Evolutionary conservation across 257 asterid genomes (phyloP), one percentile per base, ranked within the genome.

Genomic region (Solanum etuberosum): DNA sequence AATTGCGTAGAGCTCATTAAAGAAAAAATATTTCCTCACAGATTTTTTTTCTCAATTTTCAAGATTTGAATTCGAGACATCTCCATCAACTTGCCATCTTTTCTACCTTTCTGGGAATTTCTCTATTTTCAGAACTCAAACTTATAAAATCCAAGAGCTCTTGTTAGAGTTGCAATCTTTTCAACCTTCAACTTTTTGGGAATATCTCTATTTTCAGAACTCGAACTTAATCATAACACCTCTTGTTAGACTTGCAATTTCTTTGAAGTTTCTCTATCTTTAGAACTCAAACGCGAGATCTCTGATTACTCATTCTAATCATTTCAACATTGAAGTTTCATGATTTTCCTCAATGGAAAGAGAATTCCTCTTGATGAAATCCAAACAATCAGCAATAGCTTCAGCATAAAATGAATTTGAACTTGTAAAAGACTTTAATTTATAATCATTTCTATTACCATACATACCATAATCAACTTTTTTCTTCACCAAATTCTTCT

Each of bases 321-420:
- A 11, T 61, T 61, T 18, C 18, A 35, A 20, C 9, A 10, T 13
- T 68, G 73, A 37, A 74, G 21, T 23, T 18, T 83, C 18, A 15
- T 57, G 71, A 10, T 88, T 92, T 42, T 93, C 94, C 38, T 93
- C 95, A 32, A 87, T 51, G 3, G 95, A 93, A 70, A 91, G 84
- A 87, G 94, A 93, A 72, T 91, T 92, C 70, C 94, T 89, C 88
- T 93, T 92, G 83, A 93, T 93, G 38, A 93, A 93, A 85, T 93
- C 95, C 88, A 93, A 89, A 81, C 95, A 93, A 85, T 93, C 95
- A 4, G 92, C 92, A 73, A 93, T 93, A 46, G 95, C 95, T 80
- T 92, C 95, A 3, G 94, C 88, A 87, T 92, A 93, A 89, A 93
- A 93, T 0, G 95, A 93, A 87, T 93, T 93, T 1, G 95, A 90